Evolutionary conservation across 352 stramenopile species (phyloP).

Genomic region (Pythium diclinum): DNA sequence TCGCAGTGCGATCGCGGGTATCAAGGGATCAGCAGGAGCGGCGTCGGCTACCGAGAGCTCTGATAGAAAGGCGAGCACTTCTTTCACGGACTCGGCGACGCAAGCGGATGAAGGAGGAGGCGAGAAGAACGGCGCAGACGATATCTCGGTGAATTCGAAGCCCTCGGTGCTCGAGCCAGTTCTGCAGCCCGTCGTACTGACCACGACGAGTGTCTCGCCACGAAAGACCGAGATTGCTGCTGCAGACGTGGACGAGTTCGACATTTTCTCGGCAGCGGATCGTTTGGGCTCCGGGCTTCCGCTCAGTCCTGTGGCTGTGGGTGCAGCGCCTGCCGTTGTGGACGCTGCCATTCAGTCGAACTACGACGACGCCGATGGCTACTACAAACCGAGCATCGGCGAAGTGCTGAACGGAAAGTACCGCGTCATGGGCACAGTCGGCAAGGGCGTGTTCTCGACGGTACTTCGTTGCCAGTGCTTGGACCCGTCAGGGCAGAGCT

Average conservation of each 20-base stretch:
- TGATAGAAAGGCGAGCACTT: background rate
- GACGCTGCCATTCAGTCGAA: conserved; percentile 74
- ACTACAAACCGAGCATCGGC: conserved; percentile 95
- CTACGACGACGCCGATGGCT: conserved; percentile 97
- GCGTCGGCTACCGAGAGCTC: background rate
- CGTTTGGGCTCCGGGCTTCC: conserved; percentile 39
- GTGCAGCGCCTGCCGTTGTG: conserved; percentile 27
- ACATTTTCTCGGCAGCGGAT: conserved; percentile 86
- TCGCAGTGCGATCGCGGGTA: conserved; percentile 67
- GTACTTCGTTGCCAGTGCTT: conserved; percentile 91
- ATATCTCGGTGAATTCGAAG: background rate
- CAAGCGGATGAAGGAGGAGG: background rate
- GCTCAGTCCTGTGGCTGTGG: conserved; percentile 34
- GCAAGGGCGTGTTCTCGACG: conserved; percentile 98
- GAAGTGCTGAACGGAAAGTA: conserved; percentile 92
- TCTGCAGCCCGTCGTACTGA: background rate
- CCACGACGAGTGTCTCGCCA: background rate
- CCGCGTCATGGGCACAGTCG: conserved; percentile 90
- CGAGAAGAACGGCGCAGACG: background rate
- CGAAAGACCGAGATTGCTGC: conserved; percentile 14
- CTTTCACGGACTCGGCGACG: background rate
- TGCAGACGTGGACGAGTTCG: conserved; percentile 64
- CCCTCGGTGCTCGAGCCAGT: background rate
- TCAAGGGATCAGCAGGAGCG: conserved; percentile 34
- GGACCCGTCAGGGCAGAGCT: background rate